Percentiles rank a stretch among this genome's conserved stretches.
phyloP scores from a whole-genome alignment of 2,329 filamentous ascomycete species.

The Fusarium xylarioides region DNA sequence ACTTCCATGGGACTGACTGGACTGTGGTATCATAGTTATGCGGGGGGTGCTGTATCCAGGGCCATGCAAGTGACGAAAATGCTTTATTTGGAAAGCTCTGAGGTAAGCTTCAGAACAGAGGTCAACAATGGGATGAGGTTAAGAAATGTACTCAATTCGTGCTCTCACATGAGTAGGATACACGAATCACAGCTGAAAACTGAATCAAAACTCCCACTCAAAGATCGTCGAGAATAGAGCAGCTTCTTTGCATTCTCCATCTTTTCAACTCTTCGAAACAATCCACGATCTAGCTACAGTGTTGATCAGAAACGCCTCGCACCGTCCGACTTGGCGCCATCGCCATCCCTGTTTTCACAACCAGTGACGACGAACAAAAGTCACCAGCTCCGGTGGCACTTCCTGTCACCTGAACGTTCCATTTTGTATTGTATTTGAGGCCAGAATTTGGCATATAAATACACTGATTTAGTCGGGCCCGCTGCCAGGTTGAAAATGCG shows the following conservation, averaged over 20 bases:
- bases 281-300: constrained; percentile 30
- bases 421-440: constrained; percentile 14
- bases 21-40: constrained; percentile 41
- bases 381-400: constrained; percentile 37
- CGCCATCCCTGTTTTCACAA: constrained; percentile 42
- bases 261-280: constrained; percentile 3
- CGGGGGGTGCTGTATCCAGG: constrained; percentile 42
- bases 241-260: neutral
- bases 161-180: neutral
- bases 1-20: constrained; percentile 15
- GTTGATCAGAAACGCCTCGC: constrained; percentile 27
- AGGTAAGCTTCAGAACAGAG: constrained; percentile 10
- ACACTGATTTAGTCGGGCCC: neutral
- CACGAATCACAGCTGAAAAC: neutral
- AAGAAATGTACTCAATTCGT: constrained; percentile 34
- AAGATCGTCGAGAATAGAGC: neutral
- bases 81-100: constrained; percentile 5
- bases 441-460: constrained; percentile 24
- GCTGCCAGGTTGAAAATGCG: neutral
- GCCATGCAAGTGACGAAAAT: constrained; percentile 21
- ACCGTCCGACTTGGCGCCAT: constrained; percentile 40
- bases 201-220: neutral
- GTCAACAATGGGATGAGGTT: constrained; percentile 9
- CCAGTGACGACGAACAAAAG: constrained; percentile 40
- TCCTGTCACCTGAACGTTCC: constrained; percentile 38